A percentile compares a stretch with the other conserved stretches of the same genome.
phyloP scores from a whole-genome alignment of 495 filamentous ascomycete species.

The Annulohypoxylon nitens region DNA sequence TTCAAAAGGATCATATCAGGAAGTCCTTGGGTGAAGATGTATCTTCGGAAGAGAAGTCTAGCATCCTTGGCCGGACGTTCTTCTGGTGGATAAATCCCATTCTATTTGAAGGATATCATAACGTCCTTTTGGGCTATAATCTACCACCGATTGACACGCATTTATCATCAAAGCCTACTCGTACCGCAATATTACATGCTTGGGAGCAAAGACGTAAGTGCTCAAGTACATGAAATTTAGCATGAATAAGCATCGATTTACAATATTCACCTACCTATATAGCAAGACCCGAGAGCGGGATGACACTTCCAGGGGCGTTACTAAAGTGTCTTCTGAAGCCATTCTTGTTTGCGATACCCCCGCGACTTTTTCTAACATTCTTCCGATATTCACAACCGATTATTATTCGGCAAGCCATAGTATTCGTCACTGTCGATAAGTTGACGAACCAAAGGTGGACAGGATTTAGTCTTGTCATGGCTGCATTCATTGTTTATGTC shows the following conservation, averaged over 20 bases:
- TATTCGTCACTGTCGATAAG: conserved; percentile 55
- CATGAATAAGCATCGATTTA: not conserved
- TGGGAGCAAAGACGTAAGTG: conserved; percentile 54
- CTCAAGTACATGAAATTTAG: not conserved
- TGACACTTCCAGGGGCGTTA: conserved; percentile 61
- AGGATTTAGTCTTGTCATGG: conserved; percentile 70
- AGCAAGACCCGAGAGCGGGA: conserved; percentile 52
- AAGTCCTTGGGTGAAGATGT: conserved; percentile 59
- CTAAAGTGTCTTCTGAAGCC: conserved; percentile 63
- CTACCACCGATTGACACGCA: conserved; percentile 62
- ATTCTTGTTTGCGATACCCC: conserved; percentile 63
- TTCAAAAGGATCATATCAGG: conserved; percentile 53
- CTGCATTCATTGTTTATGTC: conserved; percentile 68
- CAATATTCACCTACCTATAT: not conserved
- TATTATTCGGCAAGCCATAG: conserved; percentile 68
- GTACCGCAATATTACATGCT: conserved; percentile 53
- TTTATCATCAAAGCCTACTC: conserved; percentile 58
- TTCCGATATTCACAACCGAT: conserved; percentile 75
- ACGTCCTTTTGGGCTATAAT: conserved; percentile 59
- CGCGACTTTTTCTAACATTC: conserved; percentile 66
- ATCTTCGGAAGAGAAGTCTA: conserved; percentile 64
- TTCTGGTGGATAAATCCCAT: conserved; percentile 75
- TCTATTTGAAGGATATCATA: conserved; percentile 64
- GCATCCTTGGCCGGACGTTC: conserved; percentile 56
- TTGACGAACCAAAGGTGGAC: conserved; percentile 47